Percentiles rank a stretch among this genome's conserved stretches.
Conservation (phyloP, 2,329 filamentous ascomycete species). For the Xylogone sp. region DNA sequence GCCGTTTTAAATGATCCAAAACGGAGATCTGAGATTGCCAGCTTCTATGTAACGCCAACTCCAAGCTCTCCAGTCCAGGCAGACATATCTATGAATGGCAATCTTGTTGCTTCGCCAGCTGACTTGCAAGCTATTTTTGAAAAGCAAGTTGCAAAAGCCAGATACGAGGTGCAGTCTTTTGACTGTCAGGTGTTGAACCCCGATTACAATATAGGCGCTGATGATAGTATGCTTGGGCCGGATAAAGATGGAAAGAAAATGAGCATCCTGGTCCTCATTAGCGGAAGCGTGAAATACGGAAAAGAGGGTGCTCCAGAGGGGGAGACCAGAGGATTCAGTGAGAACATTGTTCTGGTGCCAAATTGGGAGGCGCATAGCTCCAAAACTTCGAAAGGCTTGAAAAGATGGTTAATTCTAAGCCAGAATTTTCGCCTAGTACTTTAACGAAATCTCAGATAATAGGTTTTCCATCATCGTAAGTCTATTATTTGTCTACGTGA, state of each 20-base stretch:
- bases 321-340: conserved; percentile 68
- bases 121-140: conserved; percentile 68
- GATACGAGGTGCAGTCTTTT: conserved; percentile 71
- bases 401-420: conserved; percentile 64
- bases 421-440: conserved; percentile 61
- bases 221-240: conserved; percentile 37
- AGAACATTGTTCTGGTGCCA: conserved; percentile 77
- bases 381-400: conserved; percentile 49
- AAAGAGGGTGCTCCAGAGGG: conserved; percentile 45
- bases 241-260: conserved; percentile 56
- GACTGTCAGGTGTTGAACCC: conserved; percentile 78
- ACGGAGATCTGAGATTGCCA: conserved; percentile 43
- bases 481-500: too few relatives aligned
- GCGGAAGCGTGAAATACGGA: conserved; percentile 63
- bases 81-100: conserved; percentile 79
- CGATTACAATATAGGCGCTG: conserved; percentile 55
- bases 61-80: conserved; percentile 51
- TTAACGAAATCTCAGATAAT: conserved; percentile 7
- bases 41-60: conserved; percentile 67
- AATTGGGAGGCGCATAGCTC: conserved; percentile 58
- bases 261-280: conserved; percentile 69
- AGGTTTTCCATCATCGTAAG: too few relatives aligned
- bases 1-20: conserved; percentile 61
- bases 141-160: conserved; percentile 54
- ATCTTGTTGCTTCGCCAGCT: conserved; percentile 54